Conservation (phyloP, 176 grass and related monocot genomes). For the Zoysia pacifica region DNA sequence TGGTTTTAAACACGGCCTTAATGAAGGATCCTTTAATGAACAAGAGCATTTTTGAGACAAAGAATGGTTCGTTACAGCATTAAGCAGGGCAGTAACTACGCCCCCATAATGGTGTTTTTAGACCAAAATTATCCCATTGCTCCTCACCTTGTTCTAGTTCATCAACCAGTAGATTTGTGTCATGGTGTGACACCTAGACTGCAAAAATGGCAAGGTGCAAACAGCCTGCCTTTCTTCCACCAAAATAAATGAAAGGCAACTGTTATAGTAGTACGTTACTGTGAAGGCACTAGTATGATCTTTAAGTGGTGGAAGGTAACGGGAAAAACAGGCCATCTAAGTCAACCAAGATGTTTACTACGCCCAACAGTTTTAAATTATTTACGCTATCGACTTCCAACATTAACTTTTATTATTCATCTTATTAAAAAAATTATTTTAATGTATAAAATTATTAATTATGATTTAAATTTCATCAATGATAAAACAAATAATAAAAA, state of each 20-base stretch:
- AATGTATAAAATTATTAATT: no score
- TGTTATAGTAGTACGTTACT: background rate
- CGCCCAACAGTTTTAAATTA: no score
- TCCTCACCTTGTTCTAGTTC: background rate
- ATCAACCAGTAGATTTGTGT: background rate
- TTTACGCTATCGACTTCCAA: no score
- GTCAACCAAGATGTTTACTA: background rate
- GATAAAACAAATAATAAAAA: no score
- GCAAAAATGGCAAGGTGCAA: background rate
- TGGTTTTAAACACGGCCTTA: no score
- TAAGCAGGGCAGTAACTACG: background rate
- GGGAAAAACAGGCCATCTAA: no score
- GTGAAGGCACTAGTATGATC: no score
- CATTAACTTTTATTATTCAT: no score
- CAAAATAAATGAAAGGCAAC: background rate
- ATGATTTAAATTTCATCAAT: no score
- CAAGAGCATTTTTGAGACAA: background rate
- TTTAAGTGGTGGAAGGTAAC: background rate
- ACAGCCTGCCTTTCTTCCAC: background rate
- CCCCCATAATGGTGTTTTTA: background rate
- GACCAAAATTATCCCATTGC: background rate
- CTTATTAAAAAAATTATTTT: no score
- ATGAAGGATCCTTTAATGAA: background rate
- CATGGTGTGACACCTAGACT: background rate
- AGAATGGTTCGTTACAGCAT: background rate